Evolutionary conservation across 495 filamentous ascomycete genomes (phyloP).

Genomic region (Parathielavia hyrcaniae): DNA sequence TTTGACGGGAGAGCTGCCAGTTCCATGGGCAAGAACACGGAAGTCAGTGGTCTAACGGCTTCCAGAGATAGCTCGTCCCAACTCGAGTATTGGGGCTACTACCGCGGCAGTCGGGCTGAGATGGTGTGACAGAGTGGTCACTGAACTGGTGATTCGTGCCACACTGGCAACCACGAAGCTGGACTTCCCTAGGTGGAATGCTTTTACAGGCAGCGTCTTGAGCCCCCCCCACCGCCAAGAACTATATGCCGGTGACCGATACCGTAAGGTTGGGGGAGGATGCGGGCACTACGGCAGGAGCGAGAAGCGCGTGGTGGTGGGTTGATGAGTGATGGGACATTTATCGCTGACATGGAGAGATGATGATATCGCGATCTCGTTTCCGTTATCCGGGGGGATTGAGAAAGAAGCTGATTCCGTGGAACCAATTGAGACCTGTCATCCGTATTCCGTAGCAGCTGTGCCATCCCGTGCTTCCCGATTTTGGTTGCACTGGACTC

Average conservation of each 20-base stretch:
- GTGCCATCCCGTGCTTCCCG: background rate
- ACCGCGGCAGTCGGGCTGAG: background rate
- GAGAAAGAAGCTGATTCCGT: background rate
- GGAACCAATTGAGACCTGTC: background rate
- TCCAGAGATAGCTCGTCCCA: background rate
- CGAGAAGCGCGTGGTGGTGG: no score
- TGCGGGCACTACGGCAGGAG: background rate
- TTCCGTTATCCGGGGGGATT: background rate
- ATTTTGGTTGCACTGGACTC: background rate
- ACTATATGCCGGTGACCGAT: background rate
- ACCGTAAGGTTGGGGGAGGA: background rate
- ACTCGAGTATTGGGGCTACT: background rate
- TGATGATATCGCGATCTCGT: no score
- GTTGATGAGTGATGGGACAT: no score
- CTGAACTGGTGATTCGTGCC: background rate
- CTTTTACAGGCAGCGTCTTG: background rate
- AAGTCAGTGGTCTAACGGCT: background rate
- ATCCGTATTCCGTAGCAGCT: background rate
- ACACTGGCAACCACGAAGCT: background rate
- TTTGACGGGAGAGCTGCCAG: background rate
- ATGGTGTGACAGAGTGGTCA: background rate
- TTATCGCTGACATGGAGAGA: no score
- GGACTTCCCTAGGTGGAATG: background rate
- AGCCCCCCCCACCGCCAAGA: background rate
- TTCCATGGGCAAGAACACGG: background rate